These are phyloP conservation scores for Staphylotrichum longicolle DNA, from an alignment of 495 filamentous ascomycete genomes.

Conservation along the genomic window DNA sequence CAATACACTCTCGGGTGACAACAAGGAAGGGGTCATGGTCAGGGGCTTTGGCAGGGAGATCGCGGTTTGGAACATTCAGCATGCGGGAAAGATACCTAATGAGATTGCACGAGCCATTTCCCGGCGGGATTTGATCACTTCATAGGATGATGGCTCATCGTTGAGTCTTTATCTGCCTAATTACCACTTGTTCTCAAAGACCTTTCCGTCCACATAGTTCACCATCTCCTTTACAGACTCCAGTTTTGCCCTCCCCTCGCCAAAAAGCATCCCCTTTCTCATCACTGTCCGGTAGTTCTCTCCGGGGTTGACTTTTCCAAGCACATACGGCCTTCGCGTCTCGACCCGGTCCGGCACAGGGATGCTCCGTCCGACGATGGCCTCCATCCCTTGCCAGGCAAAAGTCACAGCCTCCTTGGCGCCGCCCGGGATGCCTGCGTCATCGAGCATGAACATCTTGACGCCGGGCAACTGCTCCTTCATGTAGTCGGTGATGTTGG, in stretches of 20 bases:
- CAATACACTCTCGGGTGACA: slow-evolving; percentile 1
- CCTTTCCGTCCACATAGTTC: slow-evolving; percentile 46
- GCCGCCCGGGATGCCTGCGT: slow-evolving; percentile 51
- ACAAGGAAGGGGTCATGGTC: not conserved
- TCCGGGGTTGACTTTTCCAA: slow-evolving; percentile 54
- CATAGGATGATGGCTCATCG: slow-evolving; percentile 4
- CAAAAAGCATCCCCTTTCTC: slow-evolving; percentile 51
- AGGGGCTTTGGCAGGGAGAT: too few species aligned
- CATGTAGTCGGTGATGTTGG: slow-evolving; percentile 54
- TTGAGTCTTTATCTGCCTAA: slow-evolving; percentile 8
- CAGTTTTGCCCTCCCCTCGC: slow-evolving; percentile 44
- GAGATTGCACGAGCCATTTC: not conserved
- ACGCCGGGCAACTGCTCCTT: slow-evolving; percentile 49
- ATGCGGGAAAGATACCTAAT: not conserved
- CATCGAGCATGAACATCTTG: slow-evolving; percentile 53
- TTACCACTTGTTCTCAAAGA: slow-evolving; percentile 45
- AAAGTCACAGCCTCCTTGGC: slow-evolving; percentile 61
- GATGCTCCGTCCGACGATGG: slow-evolving; percentile 50
- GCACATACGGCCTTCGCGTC: slow-evolving; percentile 46
- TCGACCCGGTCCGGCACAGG: slow-evolving; percentile 54
- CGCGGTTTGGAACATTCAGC: not conserved
- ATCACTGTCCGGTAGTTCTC: slow-evolving; percentile 54
- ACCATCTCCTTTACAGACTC: slow-evolving; percentile 49
- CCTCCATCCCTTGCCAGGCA: slow-evolving; percentile 57
- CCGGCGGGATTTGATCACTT: not conserved